Conservation (phyloP, 495 filamentous ascomycete species). For the Tuber aestivum region DNA sequence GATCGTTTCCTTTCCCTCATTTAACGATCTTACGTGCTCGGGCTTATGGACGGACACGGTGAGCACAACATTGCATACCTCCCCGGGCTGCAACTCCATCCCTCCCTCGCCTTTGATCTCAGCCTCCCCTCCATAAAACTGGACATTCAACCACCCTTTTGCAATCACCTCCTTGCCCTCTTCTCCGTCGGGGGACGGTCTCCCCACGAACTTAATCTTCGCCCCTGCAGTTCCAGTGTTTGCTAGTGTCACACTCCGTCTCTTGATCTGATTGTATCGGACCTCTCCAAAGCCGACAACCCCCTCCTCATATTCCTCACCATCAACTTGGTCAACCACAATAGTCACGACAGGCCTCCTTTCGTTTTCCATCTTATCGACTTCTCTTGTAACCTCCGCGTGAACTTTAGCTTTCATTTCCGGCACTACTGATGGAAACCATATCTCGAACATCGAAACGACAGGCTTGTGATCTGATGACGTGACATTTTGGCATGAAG, state of each 20-base stretch:
- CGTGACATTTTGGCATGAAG: conserved; percentile 76
- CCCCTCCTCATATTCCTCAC: conserved; percentile 47
- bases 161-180: conserved; percentile 33
- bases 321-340: conserved; percentile 58
- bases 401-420: conserved; percentile 76
- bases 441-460: conserved; percentile 68
- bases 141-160: conserved; percentile 34
- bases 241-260: conserved; percentile 68
- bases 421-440: conserved; percentile 76
- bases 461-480: conserved; percentile 97
- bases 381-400: conserved; percentile 75
- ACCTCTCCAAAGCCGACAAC: conserved; percentile 72
- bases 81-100: conserved; percentile 71
- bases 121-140: conserved; percentile 27
- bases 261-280: conserved; percentile 58
- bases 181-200: conserved; percentile 52
- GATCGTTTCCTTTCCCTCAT: conserved; percentile 57
- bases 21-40: conserved; percentile 61
- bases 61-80: conserved; percentile 64
- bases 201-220: conserved; percentile 66
- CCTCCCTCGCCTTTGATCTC: conserved; percentile 32
- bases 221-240: conserved; percentile 81
- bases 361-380: conserved; percentile 92
- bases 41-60: conserved; percentile 59
- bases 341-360: conserved; percentile 76